phyloP scores from a whole-genome alignment of 768 basidiomycete species.

The Rhizopogon vesiculosus region DNA sequence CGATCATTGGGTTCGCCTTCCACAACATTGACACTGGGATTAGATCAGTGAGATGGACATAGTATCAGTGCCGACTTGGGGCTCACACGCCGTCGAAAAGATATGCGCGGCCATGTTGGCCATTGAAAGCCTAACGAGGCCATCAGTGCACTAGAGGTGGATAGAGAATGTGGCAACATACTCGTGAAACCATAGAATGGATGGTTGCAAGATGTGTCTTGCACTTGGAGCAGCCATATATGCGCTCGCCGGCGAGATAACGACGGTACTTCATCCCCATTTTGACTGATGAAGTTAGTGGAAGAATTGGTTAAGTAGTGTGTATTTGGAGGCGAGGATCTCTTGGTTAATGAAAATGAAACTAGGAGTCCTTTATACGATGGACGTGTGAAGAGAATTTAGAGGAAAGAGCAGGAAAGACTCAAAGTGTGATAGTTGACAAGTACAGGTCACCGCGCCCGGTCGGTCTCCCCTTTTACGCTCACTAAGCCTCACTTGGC shows the following conservation, averaged over 20 bases:
- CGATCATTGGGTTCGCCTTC: slow-evolving; percentile 89
- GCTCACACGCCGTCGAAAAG: slow-evolving; percentile 92
- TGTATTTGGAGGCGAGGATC: not conserved
- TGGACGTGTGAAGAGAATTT: slow-evolving; percentile 24
- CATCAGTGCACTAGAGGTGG: slow-evolving; percentile 6
- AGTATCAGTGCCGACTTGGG: slow-evolving; percentile 10
- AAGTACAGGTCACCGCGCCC: slow-evolving; percentile 2
- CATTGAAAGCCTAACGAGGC: slow-evolving; percentile 80
- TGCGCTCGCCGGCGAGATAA: slow-evolving; percentile 79
- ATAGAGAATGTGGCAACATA: slow-evolving; percentile 30
- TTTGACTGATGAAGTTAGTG: slow-evolving; percentile 7
- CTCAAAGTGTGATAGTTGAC: slow-evolving; percentile 6
- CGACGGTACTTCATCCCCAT: slow-evolving; percentile 93
- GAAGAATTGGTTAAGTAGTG: not conserved
- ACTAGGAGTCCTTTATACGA: slow-evolving; percentile 20
- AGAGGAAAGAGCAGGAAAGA: slow-evolving; percentile 5
- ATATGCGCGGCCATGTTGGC: slow-evolving; percentile 93
- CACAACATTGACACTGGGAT: slow-evolving; percentile 78
- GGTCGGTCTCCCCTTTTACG: slow-evolving; percentile 17
- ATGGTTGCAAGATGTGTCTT: slow-evolving; percentile 89
- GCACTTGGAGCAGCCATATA: slow-evolving; percentile 86
- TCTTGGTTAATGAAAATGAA: not conserved
- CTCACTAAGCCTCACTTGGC: slow-evolving; percentile 1
- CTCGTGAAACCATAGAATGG: slow-evolving; percentile 87
- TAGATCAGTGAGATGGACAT: slow-evolving; percentile 6